These are phyloP conservation scores for Monilinia fructicola DNA, from an alignment of 2,329 filamentous ascomycete genomes.

Conservation along the genomic window DNA sequence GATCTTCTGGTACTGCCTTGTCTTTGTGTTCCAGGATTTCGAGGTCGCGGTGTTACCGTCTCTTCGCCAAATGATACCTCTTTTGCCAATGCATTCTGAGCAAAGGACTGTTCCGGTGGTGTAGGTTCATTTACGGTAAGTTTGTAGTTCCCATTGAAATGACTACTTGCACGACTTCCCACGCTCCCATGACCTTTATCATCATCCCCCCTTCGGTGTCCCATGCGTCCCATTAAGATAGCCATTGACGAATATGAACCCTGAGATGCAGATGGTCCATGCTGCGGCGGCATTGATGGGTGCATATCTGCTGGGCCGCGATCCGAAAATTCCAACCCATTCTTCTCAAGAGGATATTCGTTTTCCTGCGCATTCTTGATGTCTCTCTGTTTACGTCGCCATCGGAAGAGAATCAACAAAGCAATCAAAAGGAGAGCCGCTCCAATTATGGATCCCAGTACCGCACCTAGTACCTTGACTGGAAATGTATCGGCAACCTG, in stretches of 20 bases:
- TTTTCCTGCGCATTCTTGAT: constrained; percentile 50
- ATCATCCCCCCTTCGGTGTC: constrained; percentile 46
- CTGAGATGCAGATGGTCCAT: constrained; percentile 53
- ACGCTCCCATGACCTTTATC: constrained; percentile 56
- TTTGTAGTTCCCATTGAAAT: constrained; percentile 64
- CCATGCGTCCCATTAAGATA: constrained; percentile 63
- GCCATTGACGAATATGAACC: constrained; percentile 63
- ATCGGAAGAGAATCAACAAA: constrained; percentile 67
- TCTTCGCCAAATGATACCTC: constrained; percentile 41
- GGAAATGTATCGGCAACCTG: constrained; percentile 39
- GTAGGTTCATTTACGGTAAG: constrained; percentile 61
- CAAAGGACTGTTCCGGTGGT: constrained; percentile 44
- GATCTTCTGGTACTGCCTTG: constrained; percentile 54
- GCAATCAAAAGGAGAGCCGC: constrained; percentile 52
- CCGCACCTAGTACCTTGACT: constrained; percentile 72
- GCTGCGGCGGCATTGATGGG: constrained; percentile 42
- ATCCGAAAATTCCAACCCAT: constrained; percentile 50
- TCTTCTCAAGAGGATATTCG: constrained; percentile 58
- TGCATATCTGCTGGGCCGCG: constrained; percentile 44
- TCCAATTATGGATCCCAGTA: constrained; percentile 77
- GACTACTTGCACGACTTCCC: constrained; percentile 55
- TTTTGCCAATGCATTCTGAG: constrained; percentile 24
- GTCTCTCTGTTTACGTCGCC: constrained; percentile 56
- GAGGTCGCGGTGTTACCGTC: constrained; percentile 27
- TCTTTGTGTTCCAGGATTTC: constrained; percentile 30